phyloP scores from a whole-genome alignment of 345 rosid species.

The Passiflora organensis region DNA sequence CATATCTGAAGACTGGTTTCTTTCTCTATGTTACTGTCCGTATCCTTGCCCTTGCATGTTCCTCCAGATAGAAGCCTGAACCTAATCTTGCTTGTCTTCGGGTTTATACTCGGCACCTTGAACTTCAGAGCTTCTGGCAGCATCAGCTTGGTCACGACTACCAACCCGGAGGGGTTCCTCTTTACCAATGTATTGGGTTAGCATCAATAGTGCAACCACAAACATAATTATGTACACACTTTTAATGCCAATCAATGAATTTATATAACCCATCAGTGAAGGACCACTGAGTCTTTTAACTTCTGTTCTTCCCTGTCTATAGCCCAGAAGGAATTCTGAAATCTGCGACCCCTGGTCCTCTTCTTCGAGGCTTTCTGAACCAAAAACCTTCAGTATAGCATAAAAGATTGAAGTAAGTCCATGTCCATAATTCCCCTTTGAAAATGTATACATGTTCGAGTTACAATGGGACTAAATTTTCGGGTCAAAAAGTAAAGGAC shows the following conservation, averaged over 20 bases:
- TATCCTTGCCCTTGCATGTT: too few relatives aligned
- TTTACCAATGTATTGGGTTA: constrained; percentile 41
- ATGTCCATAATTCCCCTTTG: neutral
- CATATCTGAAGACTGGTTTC: too few relatives aligned
- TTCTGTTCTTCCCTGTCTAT: constrained; percentile 63
- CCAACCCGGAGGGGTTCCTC: constrained; percentile 54
- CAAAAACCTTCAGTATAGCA: constrained; percentile 47
- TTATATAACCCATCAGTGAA: constrained; percentile 61
- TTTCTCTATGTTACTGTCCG: too few relatives aligned
- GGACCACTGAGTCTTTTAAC: constrained; percentile 57
- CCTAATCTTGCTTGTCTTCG: constrained; percentile 64
- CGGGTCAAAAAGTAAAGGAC: too few relatives aligned
- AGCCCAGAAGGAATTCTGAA: constrained; percentile 68
- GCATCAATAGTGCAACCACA: constrained; percentile 57
- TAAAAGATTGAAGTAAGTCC: neutral
- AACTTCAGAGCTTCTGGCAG: constrained; percentile 29
- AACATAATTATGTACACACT: constrained; percentile 57
- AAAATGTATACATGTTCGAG: too few relatives aligned
- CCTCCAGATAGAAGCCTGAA: neutral
- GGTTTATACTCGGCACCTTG: constrained; percentile 36
- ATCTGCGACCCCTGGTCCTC: constrained; percentile 79
- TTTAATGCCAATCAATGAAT: constrained; percentile 57
- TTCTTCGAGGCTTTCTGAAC: constrained; percentile 48
- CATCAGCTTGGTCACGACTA: constrained; percentile 30
- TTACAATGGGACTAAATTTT: neutral